Evolutionary conservation across 2,329 filamentous ascomycete genomes (phyloP), one percentile per base, ranked within the genome.

Genomic region (Exophiala sp.): DNA sequence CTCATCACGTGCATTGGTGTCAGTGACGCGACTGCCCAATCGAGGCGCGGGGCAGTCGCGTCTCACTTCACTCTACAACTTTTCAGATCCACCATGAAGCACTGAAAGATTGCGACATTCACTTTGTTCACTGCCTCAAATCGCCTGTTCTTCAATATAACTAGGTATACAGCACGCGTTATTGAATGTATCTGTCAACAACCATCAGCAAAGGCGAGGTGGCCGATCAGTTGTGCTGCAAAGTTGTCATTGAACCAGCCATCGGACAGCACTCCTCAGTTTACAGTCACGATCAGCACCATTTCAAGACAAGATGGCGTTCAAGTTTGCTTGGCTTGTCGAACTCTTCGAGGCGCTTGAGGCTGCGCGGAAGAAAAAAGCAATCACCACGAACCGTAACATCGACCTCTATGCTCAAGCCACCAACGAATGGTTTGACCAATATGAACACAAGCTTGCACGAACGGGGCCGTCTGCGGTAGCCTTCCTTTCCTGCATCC

Each of bases 401-500:
- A 60, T 62, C 11, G 63, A 68, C 54, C 68, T 58, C 60, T 71
- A 62, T 68, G 72, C 62, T 68, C 75, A 71, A n/a, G 71, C 69
- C 4, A 76, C 89, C 34, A 65, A 72, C 8, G 68, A 75, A 24
- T 96, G 91, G 91, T 94, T 95, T 69, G 66, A 68, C 11, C 72
- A 75, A 1, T 81, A 95, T 66, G 80, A 81, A 4, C 68, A 70
- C 12, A 69, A 71, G 1, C 77, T 95, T 12, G 72, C 85, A 65
- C 74, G 77, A 0, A 71, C 80, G 6, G 75, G 79, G 24, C 82
- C 81, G 1, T 74, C 85, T 63, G 74, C 78, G 1, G 73, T 81
- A 1, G 86, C 88, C 2, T 72, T 96, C 1, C 74, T 95, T 0
- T 91, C 88, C 1, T 85, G 86, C 2, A 71, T 96, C 0, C 79